Evolutionary conservation across 225 moss, liverwort and hornwort species (phyloP).

Genomic region (Neckera pumila): DNA sequence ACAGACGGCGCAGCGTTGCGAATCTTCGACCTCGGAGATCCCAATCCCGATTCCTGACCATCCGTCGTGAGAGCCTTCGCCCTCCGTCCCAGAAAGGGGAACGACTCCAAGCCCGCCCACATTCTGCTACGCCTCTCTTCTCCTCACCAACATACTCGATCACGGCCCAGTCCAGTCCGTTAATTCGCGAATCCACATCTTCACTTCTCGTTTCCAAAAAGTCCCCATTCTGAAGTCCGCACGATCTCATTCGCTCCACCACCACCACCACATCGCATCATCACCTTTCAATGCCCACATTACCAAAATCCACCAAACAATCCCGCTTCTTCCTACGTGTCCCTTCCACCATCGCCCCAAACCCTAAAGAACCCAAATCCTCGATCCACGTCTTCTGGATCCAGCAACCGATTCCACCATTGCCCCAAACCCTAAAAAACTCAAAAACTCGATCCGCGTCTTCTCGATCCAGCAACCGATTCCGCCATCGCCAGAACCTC

Average conservation of each 20-base stretch:
- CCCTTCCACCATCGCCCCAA: background rate
- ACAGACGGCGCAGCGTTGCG: slow-evolving; percentile 39
- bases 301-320: background rate
- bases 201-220: background rate
- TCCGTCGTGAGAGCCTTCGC: slow-evolving; percentile 2
- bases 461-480: background rate
- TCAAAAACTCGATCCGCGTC: background rate
- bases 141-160: background rate
- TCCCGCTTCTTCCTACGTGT: background rate
- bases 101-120: slow-evolving; percentile 41
- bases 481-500: background rate
- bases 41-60: slow-evolving; percentile 10
- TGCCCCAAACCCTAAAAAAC: slow-evolving; percentile 1
- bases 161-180: background rate
- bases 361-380: background rate
- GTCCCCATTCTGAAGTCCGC: background rate
- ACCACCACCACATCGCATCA: background rate
- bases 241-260: background rate
- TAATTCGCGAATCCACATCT: background rate
- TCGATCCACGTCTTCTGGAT: background rate
- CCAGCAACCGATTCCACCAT: background rate
- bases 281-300: background rate
- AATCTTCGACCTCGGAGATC: slow-evolving; percentile 13
- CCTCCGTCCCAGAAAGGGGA: slow-evolving; percentile 43
- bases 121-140: slow-evolving; percentile 1